Evolutionary conservation across 2,329 filamentous ascomycete genomes (phyloP).

Genomic region (Ceratocystis albifundus): DNA sequence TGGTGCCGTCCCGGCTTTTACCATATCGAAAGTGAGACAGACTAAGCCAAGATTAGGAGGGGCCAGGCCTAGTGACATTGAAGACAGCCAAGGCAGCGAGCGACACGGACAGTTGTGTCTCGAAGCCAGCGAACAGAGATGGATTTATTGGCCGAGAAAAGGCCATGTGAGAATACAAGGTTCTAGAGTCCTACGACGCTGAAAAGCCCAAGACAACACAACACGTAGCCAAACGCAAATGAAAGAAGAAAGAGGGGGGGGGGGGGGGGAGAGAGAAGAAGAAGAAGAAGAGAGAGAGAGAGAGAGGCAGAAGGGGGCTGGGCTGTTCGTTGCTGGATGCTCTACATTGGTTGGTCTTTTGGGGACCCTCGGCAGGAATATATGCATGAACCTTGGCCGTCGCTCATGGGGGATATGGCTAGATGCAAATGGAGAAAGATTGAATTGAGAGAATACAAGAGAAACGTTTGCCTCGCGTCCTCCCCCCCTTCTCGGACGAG

Average conservation of each 20-base stretch:
- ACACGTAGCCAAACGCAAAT: background rate
- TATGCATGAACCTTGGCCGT: constrained; percentile 8
- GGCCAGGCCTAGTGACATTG: background rate
- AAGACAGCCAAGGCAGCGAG: background rate
- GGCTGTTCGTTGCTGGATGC: background rate
- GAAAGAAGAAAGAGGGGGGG: background rate
- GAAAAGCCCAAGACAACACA: background rate
- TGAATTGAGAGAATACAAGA: background rate
- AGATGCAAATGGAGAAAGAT: background rate
- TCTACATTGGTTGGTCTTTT: background rate
- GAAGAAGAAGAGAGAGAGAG: background rate
- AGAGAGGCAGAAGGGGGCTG: background rate
- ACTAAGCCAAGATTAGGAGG: background rate
- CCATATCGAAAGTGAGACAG: background rate
- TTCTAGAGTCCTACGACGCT: background rate
- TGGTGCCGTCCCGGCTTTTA: background rate
- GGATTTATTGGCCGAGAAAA: constrained; percentile 12
- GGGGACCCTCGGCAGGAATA: background rate
- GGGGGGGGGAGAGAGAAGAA: too few species aligned
- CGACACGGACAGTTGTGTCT: background rate
- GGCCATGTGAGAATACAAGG: constrained; percentile 7
- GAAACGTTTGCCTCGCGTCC: background rate
- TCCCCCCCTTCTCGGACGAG: constrained; percentile 4
- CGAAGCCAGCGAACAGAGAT: background rate
- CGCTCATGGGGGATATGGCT: background rate